Conservation (phyloP, 441 rosid species). For the Euphorbia neoarborescens region DNA sequence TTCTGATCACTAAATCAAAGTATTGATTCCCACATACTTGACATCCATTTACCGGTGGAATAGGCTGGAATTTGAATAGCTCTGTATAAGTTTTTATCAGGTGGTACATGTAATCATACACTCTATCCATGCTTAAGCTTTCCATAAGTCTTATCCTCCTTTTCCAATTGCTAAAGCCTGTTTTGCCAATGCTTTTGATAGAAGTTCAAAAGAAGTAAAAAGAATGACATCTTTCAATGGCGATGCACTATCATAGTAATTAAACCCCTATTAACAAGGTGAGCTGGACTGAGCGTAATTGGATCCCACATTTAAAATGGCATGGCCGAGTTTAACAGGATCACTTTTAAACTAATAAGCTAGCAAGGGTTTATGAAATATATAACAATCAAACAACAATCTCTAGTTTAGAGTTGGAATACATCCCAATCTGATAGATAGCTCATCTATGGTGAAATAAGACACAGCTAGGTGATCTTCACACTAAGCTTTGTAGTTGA, state of each 20-base stretch:
- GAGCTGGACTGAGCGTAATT: no score
- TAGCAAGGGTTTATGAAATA: neutral
- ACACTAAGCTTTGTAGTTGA: neutral
- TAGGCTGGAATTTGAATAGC: constrained; percentile 62
- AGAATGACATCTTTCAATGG: no score
- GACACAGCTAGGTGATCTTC: neutral
- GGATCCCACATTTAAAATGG: no score
- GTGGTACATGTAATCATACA: constrained; percentile 83
- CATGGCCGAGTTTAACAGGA: neutral
- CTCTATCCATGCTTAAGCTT: constrained; percentile 51
- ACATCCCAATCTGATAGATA: neutral
- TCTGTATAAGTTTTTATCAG: constrained; percentile 65
- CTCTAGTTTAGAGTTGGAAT: neutral
- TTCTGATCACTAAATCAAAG: constrained; percentile 65
- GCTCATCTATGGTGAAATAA: neutral
- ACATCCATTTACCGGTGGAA: constrained; percentile 50
- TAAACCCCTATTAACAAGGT: no score
- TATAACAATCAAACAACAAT: neutral
- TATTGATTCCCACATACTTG: constrained; percentile 56
- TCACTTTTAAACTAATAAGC: neutral
- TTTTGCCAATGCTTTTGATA: neutral
- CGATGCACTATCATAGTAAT: no score
- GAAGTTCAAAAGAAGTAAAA: no score
- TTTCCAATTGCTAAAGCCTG: constrained; percentile 73
- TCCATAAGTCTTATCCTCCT: constrained; percentile 72